Conservation (phyloP, 331 rosid genomes). For the Arachis monticola region DNA sequence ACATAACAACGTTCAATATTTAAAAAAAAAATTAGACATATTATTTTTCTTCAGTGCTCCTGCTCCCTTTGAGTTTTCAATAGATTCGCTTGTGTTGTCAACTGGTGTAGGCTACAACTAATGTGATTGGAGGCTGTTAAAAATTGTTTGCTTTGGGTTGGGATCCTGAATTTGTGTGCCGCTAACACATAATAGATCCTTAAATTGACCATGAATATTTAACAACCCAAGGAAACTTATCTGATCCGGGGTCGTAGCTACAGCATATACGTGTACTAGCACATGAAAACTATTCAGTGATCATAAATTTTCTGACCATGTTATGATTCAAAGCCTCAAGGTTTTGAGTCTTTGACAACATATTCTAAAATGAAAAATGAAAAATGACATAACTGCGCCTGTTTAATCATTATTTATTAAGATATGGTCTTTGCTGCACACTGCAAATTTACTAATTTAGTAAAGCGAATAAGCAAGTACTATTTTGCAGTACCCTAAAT, state of each 20-base stretch:
- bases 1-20: no score
- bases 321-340: constrained; percentile 12
- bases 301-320: constrained; percentile 32
- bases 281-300: constrained; percentile 25
- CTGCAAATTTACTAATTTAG: neutral
- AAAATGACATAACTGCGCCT: no score
- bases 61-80: neutral
- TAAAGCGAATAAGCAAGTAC: constrained; percentile 9
- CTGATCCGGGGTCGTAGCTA: constrained; percentile 4
- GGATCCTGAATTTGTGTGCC: constrained; percentile 44
- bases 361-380: neutral
- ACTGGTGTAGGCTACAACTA: constrained; percentile 37
- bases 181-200: constrained; percentile 5
- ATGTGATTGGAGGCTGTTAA: constrained; percentile 16
- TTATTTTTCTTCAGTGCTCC: neutral
- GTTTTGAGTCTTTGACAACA: constrained; percentile 14
- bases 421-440: neutral
- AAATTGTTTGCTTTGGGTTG: neutral
- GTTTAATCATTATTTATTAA: neutral
- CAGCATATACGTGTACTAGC: neutral
- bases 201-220: constrained; percentile 24
- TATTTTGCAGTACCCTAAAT: neutral
- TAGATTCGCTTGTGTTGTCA: constrained; percentile 10
- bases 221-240: constrained; percentile 24
- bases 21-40: no score